Evolutionary conservation across 164 flowering plant species (phyloP).

Genomic region (Tetrastigma voinierianum): DNA sequence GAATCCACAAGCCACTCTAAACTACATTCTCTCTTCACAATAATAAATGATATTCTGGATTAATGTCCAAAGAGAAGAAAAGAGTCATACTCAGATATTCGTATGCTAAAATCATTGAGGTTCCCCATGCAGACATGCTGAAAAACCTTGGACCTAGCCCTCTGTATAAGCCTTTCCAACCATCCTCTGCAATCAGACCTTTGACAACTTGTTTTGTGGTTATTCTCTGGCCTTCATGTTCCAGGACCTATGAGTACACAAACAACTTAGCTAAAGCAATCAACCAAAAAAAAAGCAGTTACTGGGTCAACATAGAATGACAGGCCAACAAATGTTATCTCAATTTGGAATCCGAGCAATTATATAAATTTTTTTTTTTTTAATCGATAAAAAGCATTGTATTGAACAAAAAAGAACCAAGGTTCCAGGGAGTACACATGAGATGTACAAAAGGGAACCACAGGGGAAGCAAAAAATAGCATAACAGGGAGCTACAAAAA

Average conservation of each 20-base stretch:
- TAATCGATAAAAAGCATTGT: too few species aligned
- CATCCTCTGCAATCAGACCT: conserved; percentile 70
- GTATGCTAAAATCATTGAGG: conserved; percentile 90
- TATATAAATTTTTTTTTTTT: too few species aligned
- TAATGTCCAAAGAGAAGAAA: conserved; percentile 13
- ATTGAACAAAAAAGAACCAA: too few species aligned
- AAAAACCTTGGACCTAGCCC: conserved; percentile 94
- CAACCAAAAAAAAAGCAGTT: background rate
- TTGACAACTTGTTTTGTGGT: conserved; percentile 63
- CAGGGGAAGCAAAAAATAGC: too few species aligned
- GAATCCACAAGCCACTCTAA: background rate
- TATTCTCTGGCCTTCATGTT: conserved; percentile 52
- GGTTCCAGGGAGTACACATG: too few species aligned
- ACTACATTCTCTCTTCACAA: background rate
- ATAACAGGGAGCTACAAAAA: too few species aligned
- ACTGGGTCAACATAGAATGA: background rate
- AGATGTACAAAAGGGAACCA: too few species aligned
- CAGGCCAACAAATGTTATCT: too few species aligned
- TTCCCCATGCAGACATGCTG: conserved; percentile 99
- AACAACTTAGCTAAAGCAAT: conserved; percentile 11
- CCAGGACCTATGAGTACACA: conserved; percentile 60
- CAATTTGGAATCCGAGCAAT: too few species aligned
- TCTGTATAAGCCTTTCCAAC: conserved; percentile 91
- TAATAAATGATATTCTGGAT: background rate
- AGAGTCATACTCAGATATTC: conserved; percentile 83